phyloP scores from a whole-genome alignment of 306 rosid genomes.

The Trifolium subterraneum region DNA sequence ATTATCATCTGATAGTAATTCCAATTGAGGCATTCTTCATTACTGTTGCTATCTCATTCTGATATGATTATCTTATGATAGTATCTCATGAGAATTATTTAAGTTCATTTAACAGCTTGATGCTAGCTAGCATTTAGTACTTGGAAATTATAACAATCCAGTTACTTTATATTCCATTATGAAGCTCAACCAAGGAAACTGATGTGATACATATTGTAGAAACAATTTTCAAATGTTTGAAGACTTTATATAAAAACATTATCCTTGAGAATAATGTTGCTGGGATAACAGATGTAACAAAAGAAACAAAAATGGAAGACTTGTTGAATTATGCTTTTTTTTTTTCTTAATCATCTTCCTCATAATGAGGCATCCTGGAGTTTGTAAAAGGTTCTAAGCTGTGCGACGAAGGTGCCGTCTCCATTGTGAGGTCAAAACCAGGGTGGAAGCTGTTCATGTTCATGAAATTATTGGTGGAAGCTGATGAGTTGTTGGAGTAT shows the following conservation, averaged over 20 bases:
- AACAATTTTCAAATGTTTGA: no score
- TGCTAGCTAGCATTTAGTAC: neutral
- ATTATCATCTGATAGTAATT: neutral
- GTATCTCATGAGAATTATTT: neutral
- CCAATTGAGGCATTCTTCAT: slow-evolving; percentile 7
- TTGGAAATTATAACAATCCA: neutral
- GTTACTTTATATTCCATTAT: neutral
- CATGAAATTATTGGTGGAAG: slow-evolving; percentile 57
- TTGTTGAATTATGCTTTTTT: slow-evolving; percentile 50
- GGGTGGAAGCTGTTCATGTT: slow-evolving; percentile 45
- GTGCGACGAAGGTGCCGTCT: slow-evolving; percentile 52
- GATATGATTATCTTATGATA: no score
- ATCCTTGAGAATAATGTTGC: neutral
- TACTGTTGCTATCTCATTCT: neutral
- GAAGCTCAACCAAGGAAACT: neutral
- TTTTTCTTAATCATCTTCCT: slow-evolving; percentile 72
- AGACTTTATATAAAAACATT: no score
- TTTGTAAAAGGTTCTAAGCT: slow-evolving; percentile 58
- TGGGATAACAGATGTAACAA: neutral
- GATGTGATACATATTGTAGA: no score
- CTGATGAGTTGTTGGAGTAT: slow-evolving; percentile 72
- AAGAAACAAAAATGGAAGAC: slow-evolving; percentile 30
- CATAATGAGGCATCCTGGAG: slow-evolving; percentile 51
- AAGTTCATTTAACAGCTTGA: neutral
- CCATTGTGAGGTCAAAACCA: slow-evolving; percentile 51